Conservation (phyloP, 108 stramenopile species). For the Discostella stelligeroides region DNA sequence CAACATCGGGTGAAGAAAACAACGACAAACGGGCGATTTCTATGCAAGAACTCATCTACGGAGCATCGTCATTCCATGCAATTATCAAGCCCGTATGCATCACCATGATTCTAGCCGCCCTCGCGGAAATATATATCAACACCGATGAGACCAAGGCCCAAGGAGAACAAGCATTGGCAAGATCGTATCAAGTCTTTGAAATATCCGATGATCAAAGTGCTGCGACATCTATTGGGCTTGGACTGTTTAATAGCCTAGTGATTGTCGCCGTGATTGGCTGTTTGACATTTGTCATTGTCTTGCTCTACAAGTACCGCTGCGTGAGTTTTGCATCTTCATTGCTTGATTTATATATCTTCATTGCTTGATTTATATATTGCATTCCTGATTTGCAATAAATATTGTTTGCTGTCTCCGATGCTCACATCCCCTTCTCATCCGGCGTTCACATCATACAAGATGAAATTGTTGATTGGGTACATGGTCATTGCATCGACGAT, state of each 20-base stretch:
- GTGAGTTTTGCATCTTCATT: conserved; percentile 18
- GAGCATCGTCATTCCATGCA: conserved; percentile 70
- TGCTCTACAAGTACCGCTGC: conserved; percentile 83
- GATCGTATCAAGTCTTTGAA: conserved; percentile 60
- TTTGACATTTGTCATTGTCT: conserved; percentile 91
- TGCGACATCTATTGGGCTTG: conserved; percentile 64
- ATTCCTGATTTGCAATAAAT: too few species aligned
- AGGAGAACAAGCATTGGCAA: conserved; percentile 58
- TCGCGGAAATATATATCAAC: conserved; percentile 67
- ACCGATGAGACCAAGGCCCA: conserved; percentile 61
- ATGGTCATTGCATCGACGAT: conserved; percentile 83
- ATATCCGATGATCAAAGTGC: conserved; percentile 54
- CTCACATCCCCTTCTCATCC: too few species aligned
- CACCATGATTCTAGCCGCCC: conserved; percentile 78
- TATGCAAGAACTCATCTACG: conserved; percentile 76
- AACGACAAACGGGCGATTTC: conserved; percentile 42
- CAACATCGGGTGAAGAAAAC: not conserved
- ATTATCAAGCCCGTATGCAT: conserved; percentile 71
- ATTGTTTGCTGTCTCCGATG: not conserved
- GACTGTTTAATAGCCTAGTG: conserved; percentile 89
- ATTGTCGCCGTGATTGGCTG: conserved; percentile 86
- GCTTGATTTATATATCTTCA: not conserved
- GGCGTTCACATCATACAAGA: too few species aligned
- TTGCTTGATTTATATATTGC: too few species aligned
- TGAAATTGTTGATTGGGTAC: conserved; percentile 87